Percentiles rank a stretch among this genome's conserved stretches.
phyloP scores from a whole-genome alignment of 495 filamentous ascomycete genomes.

The Trichoderma asperelloides region DNA sequence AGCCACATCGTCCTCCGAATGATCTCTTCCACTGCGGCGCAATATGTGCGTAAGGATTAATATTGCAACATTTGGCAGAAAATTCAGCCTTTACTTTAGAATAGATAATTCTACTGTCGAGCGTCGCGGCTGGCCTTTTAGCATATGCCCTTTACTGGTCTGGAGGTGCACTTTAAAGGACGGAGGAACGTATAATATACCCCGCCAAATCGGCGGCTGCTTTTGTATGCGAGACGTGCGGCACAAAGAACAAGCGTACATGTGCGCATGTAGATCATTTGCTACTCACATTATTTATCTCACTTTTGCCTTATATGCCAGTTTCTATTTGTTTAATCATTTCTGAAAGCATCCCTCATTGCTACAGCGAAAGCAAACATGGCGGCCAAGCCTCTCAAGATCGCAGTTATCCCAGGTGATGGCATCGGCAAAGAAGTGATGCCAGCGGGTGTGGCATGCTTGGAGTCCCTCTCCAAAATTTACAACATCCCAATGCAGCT shows the following conservation, averaged over 20 bases:
- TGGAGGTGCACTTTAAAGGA: neutral
- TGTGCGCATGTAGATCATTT: neutral
- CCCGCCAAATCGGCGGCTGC: neutral
- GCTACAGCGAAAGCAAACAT: constrained; percentile 9
- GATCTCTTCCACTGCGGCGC: neutral
- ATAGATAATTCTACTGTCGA: no score
- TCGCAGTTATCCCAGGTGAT: constrained; percentile 27
- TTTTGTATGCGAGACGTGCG: neutral
- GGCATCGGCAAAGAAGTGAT: constrained; percentile 27
- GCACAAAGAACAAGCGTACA: neutral
- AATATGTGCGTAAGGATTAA: neutral
- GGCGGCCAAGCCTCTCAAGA: constrained; percentile 16
- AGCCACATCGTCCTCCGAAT: neutral
- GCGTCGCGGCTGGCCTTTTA: no score
- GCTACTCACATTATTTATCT: neutral
- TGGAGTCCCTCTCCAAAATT: constrained; percentile 18
- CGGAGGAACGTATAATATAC: neutral
- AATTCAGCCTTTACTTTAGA: neutral
- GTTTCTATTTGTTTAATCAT: neutral
- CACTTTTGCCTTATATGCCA: neutral
- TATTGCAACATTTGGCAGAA: neutral
- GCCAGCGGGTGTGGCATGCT: constrained; percentile 21
- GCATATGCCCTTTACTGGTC: no score
- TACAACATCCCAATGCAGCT: constrained; percentile 20
- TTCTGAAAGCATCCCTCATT: neutral